Evolutionary conservation across 164 flowering plant genomes (phyloP), one percentile per base, ranked within the genome.

Genomic region (Akebia trifoliata): DNA sequence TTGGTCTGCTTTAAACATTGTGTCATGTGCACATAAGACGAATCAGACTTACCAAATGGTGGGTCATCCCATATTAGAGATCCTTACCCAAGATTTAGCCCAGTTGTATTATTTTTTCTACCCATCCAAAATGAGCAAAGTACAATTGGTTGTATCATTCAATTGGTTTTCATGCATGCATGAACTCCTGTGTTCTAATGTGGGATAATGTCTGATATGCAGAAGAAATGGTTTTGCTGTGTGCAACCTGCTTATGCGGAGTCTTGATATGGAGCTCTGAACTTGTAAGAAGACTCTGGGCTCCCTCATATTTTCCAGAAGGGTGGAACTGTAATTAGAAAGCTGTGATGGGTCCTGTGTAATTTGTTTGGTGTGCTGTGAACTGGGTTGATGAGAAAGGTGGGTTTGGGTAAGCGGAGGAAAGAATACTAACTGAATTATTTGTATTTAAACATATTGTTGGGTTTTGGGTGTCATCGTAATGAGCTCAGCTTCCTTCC

Each of bases 201-300:
- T 30, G n/a, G 43, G 20, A 17, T 29, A 39, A 58, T 29, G 53
- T 10, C 32, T 67, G 49, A 24, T 40, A 58, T 80, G 75, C 88
- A 88, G 96, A 84, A 78, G 65, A 85, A 84, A 64, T 88, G 96
- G 96, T 75, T 84, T 65, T 88, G 96, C 80, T 88, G 96, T 70
- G 63, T 85, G 51, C 75, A 77, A 61, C 50, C 76, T 52, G 81
- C 86, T 14, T 36, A 65, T 50, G 80, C 76, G 9, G 81, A 85
- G 47, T 76, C 87, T 60, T 85, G 79, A 83, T 28, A 38, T 50
- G 39, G 29, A 26, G 32, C 35, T 42, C 64, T 45, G 32, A 56
- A 38, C 32, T n/a, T 46, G 48, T 42, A 34, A 46, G 62, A 68
- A n/a, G n/a, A n/a, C n/a, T n/a, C n/a, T n/a, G 28, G 43, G 4